Evolutionary conservation across 228 moss, liverwort and hornwort genomes (phyloP), one percentile per base, ranked within the genome.

Genomic region (Sphagnum magellanicum): DNA sequence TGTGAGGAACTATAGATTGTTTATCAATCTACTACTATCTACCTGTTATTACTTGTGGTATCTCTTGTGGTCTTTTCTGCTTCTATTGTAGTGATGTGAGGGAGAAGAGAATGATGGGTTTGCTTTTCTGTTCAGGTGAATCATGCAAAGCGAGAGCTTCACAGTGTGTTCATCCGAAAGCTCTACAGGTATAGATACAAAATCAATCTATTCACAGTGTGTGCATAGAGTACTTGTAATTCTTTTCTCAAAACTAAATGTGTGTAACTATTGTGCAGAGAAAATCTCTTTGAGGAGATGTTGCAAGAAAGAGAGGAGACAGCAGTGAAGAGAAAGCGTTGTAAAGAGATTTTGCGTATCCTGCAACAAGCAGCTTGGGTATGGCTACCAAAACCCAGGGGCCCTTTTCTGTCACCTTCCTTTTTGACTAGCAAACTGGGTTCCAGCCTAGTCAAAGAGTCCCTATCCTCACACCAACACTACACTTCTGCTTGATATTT

Each of bases 331-430:
- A 80, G 97, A 67, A 97, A 93, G 78, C 90, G 91, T 60, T 97
- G 97, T 76, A 97, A 97, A 68, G 97, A 97, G 67, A 97, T 97
- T 67, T 66, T 97, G 76, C 93, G 93, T 50, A 93, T 97, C 60
- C 78, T 97, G 62, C 97, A 97, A 79, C 97, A 91, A 83, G 97
- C 97, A 64, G 93, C 93, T 16, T 97, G 97, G 93, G 96, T 93
- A 89, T 75, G 4, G 8, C 50, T 50, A 46, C 59, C 71, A 69
- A 55, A 55, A 55, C 55, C 8, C 55, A 55, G 55, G 3, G 3
- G 32, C 32, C 32, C 32, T 32, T 32, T 32, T 32, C 32, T 2
- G 32, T 32, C 32, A 32, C 32, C 32, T 32, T 32, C 32, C 32
- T 32, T 32, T 32, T 3, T 3, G 32, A 32, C 32, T 32, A 32